A percentile compares a stretch with the other conserved stretches of the same genome.
These are phyloP conservation scores for Aaosphaeria arxii DNA, from an alignment of 2,329 filamentous ascomycete genomes.

Conservation along the genomic window DNA sequence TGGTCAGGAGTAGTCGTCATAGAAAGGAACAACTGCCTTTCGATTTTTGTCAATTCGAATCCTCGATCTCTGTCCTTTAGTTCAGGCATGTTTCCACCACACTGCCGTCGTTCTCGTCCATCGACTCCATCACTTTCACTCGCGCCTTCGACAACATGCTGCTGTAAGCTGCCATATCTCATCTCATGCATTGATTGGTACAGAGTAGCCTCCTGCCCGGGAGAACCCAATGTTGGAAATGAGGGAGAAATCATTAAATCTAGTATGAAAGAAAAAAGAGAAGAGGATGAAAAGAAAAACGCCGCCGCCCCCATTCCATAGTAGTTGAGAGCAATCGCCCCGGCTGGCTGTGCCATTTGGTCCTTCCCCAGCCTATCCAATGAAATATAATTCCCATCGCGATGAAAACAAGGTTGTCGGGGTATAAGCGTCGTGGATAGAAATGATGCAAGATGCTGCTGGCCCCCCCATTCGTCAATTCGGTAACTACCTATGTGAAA, in stretches of 20 bases:
- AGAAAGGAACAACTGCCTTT: too few relatives aligned
- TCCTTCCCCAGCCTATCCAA: conserved; percentile 13
- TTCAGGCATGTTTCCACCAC: too few relatives aligned
- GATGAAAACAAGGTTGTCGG: conserved; percentile 11
- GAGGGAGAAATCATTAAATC: not conserved
- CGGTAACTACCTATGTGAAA: conserved; percentile 19
- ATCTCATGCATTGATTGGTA: too few relatives aligned
- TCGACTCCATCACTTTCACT: too few relatives aligned
- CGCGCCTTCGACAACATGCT: too few relatives aligned
- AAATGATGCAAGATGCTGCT: conserved; percentile 11
- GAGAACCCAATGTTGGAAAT: not conserved
- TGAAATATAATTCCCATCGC: conserved; percentile 1
- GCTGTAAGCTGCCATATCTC: too few relatives aligned
- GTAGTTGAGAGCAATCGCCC: not conserved
- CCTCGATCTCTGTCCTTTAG: too few relatives aligned
- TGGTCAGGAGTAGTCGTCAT: too few relatives aligned
- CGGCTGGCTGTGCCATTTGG: not conserved
- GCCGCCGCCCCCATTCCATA: not conserved
- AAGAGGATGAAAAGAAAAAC: not conserved
- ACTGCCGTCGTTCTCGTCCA: too few relatives aligned
- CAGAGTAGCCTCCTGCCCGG: too few relatives aligned
- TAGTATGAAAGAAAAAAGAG: not conserved
- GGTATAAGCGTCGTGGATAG: conserved; percentile 22
- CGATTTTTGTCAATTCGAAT: too few relatives aligned
- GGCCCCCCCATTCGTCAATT: conserved; percentile 3